These are phyloP conservation scores for Oryza punctata DNA, from an alignment of 176 grass and related monocot species.

Conservation along the genomic window DNA sequence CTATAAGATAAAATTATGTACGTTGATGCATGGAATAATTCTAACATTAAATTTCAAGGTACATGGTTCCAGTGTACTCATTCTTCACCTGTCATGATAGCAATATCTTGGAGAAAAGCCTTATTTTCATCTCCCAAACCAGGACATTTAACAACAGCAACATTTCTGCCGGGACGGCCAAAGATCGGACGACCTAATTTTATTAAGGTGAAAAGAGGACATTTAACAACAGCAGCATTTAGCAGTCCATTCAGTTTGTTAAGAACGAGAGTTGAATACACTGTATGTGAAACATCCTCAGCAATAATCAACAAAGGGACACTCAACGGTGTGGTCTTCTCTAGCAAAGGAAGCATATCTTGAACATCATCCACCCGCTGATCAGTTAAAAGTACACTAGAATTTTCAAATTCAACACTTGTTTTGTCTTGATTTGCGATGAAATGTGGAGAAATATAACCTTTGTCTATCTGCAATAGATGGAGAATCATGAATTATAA, in stretches of 20 bases:
- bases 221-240: conserved; percentile 19
- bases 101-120: conserved; percentile 94
- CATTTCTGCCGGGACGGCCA: too few relatives aligned
- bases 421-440: conserved; percentile 93
- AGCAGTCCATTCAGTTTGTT: conserved; percentile 88
- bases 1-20: neutral
- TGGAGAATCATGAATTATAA: conserved; percentile 18
- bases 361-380: conserved; percentile 67
- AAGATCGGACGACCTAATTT: too few relatives aligned
- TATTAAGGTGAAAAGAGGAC: too few relatives aligned
- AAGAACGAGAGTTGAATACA: conserved; percentile 73
- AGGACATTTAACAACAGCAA: conserved; percentile 81
- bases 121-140: conserved; percentile 86
- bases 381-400: conserved; percentile 91
- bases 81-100: conserved; percentile 83
- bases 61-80: conserved; percentile 10
- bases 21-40: neutral
- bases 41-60: neutral
- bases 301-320: conserved; percentile 91
- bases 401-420: conserved; percentile 87
- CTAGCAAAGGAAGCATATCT: conserved; percentile 82
- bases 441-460: conserved; percentile 91
- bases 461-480: conserved; percentile 81
- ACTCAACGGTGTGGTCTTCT: conserved; percentile 84
- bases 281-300: conserved; percentile 73